phyloP scores from a whole-genome alignment of 495 filamentous ascomycete species.

The Annulohypoxylon stygium region DNA sequence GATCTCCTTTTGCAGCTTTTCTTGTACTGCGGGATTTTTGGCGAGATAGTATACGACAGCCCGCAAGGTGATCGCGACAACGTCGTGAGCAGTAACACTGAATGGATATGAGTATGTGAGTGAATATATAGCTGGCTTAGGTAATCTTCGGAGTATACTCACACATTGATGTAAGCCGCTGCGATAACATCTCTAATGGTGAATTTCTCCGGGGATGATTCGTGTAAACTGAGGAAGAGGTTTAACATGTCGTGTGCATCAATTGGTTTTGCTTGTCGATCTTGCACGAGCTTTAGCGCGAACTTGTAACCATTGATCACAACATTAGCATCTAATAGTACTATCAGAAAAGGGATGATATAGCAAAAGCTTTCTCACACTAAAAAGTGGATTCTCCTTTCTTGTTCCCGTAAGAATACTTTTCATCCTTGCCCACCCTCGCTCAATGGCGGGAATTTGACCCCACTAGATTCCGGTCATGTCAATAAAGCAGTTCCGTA shows the following conservation, averaged over 20 bases:
- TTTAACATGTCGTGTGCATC: conserved; percentile 27
- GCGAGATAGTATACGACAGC: conserved; percentile 66
- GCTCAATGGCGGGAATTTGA: neutral
- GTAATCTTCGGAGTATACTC: neutral
- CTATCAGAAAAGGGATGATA: neutral
- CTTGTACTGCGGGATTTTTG: conserved; percentile 52
- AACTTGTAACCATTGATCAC: neutral
- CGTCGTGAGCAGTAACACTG: conserved; percentile 61
- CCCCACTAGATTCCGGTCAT: neutral
- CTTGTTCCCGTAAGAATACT: neutral
- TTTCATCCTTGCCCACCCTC: neutral
- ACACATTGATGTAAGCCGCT: conserved; percentile 8
- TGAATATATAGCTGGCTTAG: neutral
- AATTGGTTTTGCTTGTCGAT: neutral
- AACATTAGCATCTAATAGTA: neutral
- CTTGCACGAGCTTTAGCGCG: neutral
- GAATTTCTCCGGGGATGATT: conserved; percentile 16
- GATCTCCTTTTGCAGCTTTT: conserved; percentile 58
- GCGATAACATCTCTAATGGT: conserved; percentile 26
- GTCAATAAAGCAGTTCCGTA: neutral
- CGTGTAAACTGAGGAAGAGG: conserved; percentile 19
- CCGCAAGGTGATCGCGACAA: conserved; percentile 66
- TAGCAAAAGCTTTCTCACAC: neutral
- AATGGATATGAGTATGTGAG: conserved; percentile 18
- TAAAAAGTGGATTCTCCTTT: neutral